Percentiles rank a stretch among this genome's conserved stretches.
These are phyloP conservation scores for Phytophthora sansomeana DNA, from an alignment of 352 stramenopile genomes.

Conservation along the genomic window DNA sequence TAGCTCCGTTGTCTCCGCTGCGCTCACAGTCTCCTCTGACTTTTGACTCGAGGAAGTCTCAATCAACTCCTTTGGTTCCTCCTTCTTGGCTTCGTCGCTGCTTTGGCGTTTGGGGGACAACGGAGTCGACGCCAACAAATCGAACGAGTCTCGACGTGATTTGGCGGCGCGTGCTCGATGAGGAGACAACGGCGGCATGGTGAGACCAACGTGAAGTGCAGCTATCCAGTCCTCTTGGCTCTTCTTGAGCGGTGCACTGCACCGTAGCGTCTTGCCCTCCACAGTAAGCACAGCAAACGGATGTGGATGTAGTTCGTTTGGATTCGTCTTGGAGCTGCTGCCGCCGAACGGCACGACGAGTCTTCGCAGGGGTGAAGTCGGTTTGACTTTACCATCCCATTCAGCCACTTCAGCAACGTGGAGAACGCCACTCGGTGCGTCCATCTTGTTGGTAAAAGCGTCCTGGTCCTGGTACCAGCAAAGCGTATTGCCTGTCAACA, in stretches of 20 bases:
- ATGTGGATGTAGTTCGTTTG: constrained; percentile 55
- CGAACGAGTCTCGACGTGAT: constrained; percentile 73
- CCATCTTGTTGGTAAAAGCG: constrained; percentile 54
- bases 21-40: neutral
- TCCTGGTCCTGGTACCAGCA: constrained; percentile 86
- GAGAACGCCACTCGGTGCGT: constrained; percentile 63
- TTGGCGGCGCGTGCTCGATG: constrained; percentile 74
- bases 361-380: constrained; percentile 31
- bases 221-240: constrained; percentile 75
- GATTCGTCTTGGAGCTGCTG: constrained; percentile 35
- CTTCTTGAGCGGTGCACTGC: constrained; percentile 68
- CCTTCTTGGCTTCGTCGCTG: constrained; percentile 14
- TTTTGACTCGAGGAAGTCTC: neutral
- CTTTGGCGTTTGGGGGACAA: constrained; percentile 28
- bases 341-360: constrained; percentile 35
- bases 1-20: constrained; percentile 1
- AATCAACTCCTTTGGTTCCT: neutral
- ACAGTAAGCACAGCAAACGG: constrained; percentile 69
- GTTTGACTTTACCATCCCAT: constrained; percentile 67
- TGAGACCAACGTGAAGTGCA: constrained; percentile 73
- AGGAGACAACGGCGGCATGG: constrained; percentile 79
- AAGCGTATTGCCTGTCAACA: constrained; percentile 78
- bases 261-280: constrained; percentile 73
- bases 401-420: constrained; percentile 69
- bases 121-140: constrained; percentile 47